Conservation (phyloP, 2,329 filamentous ascomycete genomes). For the Colletotrichum euphorbiae region DNA sequence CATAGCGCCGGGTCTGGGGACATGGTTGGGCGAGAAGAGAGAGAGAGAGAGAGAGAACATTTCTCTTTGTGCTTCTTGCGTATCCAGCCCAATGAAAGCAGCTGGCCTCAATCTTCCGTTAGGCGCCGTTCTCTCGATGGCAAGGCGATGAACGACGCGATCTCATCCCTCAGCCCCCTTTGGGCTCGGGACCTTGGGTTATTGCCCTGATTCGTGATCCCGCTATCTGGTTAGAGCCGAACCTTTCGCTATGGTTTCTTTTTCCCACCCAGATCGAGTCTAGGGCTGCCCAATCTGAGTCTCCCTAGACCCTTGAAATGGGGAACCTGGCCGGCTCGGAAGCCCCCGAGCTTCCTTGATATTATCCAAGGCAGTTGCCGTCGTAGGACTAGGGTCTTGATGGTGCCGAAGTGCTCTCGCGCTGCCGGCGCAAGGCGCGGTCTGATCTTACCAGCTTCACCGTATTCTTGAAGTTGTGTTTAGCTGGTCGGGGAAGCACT, state of each 20-base stretch:
- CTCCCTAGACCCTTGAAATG: slow-evolving; percentile 1
- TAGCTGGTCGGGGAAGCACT: neutral
- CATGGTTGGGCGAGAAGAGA: slow-evolving; percentile 13
- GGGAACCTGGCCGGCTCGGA: neutral
- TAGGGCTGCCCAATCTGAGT: slow-evolving; percentile 1
- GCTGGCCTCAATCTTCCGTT: slow-evolving; percentile 24
- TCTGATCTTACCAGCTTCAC: slow-evolving; percentile 30
- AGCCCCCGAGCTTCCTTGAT: slow-evolving; percentile 14
- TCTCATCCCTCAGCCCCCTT: slow-evolving; percentile 13
- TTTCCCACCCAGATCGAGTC: slow-evolving; percentile 1
- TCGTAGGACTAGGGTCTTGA: neutral
- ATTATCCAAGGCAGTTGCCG: slow-evolving; percentile 23
- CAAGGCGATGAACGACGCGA: slow-evolving; percentile 18
- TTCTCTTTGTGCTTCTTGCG: neutral
- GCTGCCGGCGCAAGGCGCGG: slow-evolving; percentile 9
- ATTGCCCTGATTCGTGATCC: neutral
- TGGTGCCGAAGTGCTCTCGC: neutral
- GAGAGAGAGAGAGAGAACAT: neutral
- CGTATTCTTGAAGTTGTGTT: slow-evolving; percentile 41
- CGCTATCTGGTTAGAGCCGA: slow-evolving; percentile 16
- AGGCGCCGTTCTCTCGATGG: slow-evolving; percentile 21
- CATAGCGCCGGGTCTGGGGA: neutral
- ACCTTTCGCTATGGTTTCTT: neutral
- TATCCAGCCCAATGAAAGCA: neutral
- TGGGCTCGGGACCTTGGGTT: neutral